A percentile compares a stretch with the other conserved stretches of the same genome.
Conservation (phyloP, 208 protist genomes). For the Trichomonas gallinae region DNA sequence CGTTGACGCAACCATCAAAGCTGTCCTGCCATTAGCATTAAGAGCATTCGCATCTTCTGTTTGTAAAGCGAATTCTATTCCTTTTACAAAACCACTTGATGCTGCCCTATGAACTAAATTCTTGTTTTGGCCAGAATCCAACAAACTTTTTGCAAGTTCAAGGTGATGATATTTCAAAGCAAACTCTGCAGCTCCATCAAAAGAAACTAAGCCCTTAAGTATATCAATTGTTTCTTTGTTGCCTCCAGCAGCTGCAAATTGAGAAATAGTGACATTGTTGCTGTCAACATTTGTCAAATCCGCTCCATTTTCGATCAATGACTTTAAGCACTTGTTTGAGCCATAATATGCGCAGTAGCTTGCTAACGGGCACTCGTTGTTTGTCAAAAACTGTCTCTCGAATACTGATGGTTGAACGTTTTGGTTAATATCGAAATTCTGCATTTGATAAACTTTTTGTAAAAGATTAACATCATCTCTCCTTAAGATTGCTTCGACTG, state of each 20-base stretch:
- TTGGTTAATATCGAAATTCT: neutral
- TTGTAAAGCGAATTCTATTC: neutral
- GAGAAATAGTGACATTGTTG: neutral
- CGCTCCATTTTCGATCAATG: neutral
- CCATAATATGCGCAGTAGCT: neutral
- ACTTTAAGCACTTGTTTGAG: neutral
- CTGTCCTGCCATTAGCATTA: neutral
- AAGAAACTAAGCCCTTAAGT: neutral
- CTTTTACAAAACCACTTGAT: neutral
- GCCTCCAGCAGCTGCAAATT: neutral
- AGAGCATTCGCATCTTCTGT: neutral
- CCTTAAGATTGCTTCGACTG: neutral
- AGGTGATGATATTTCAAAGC: neutral
- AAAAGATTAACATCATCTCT: neutral
- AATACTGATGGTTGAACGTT: neutral
- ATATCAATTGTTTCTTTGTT: neutral
- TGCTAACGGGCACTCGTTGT: neutral
- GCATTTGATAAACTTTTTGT: neutral
- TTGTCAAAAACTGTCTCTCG: neutral
- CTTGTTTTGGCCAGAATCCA: neutral
- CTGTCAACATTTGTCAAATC: neutral
- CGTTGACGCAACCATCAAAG: neutral
- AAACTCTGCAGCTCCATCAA: neutral
- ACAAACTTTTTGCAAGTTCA: neutral
- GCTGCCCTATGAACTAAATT: neutral